Conservation (phyloP, 192 early-diverging fungal genomes). For the Backusella mclennaniae region DNA sequence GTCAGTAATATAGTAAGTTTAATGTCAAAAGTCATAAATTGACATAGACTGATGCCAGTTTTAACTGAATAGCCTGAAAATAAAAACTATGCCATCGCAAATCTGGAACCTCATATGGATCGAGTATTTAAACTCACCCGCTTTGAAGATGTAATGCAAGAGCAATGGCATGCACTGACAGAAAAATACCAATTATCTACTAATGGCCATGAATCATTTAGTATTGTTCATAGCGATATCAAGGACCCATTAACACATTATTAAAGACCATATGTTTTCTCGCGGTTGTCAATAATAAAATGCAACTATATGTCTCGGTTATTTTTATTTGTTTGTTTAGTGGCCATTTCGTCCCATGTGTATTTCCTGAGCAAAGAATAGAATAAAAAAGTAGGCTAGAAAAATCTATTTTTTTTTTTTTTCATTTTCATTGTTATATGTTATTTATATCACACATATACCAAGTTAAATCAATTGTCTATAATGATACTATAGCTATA, state of each 20-base stretch:
- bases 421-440: too few relatives aligned
- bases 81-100: not conserved
- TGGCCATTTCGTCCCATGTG: too few relatives aligned
- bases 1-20: not conserved
- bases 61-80: not conserved
- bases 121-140: not conserved
- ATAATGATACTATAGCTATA: too few relatives aligned
- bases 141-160: constrained; percentile 7
- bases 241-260: not conserved
- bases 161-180: constrained; percentile 2
- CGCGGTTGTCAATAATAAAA: not conserved
- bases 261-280: not conserved
- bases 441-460: too few relatives aligned
- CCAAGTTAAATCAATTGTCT: too few relatives aligned
- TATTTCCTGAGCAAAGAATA: too few relatives aligned
- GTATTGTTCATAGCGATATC: not conserved
- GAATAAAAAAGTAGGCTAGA: too few relatives aligned
- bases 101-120: not conserved
- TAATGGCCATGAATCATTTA: not conserved
- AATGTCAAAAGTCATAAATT: not conserved
- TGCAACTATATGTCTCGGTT: not conserved
- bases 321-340: not conserved
- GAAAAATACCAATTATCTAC: not conserved
- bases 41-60: not conserved
- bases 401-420: too few relatives aligned